These are phyloP conservation scores for Populus hybrid DNA, from an alignment of 441 rosid species.

Conservation along the genomic window DNA sequence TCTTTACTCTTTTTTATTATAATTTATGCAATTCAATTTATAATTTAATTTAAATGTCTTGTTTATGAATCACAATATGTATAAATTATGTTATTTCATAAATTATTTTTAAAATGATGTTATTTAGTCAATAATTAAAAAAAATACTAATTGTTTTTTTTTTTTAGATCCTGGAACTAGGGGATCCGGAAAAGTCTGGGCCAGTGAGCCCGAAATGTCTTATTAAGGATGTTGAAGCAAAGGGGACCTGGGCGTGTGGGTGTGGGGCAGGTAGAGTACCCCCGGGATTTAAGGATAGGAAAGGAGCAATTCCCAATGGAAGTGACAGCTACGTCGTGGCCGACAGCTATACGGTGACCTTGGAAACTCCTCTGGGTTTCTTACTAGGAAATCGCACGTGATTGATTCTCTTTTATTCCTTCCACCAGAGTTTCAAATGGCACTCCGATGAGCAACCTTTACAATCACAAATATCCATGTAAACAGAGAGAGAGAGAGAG, in stretches of 20 bases:
- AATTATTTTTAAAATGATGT: no score
- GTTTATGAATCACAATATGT: no score
- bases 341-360: slow-evolving; percentile 32
- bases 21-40: no score
- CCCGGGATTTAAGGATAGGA: slow-evolving; percentile 38
- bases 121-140: no score
- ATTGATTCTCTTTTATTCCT: slow-evolving; percentile 10
- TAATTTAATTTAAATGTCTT: no score
- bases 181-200: no score
- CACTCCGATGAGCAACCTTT: neutral
- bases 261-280: neutral
- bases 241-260: neutral
- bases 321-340: slow-evolving; percentile 40
- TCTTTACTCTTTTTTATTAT: no score
- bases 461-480: neutral
- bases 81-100: no score
- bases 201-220: no score
- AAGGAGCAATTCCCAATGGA: slow-evolving; percentile 34
- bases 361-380: neutral
- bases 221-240: no score
- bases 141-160: no score
- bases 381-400: slow-evolving; percentile 15
- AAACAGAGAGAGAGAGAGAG: neutral
- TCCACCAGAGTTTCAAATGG: neutral
- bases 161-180: no score